Conservation (phyloP, 1,284 basidiomycete genomes). For the Sporisorium exsertum region DNA sequence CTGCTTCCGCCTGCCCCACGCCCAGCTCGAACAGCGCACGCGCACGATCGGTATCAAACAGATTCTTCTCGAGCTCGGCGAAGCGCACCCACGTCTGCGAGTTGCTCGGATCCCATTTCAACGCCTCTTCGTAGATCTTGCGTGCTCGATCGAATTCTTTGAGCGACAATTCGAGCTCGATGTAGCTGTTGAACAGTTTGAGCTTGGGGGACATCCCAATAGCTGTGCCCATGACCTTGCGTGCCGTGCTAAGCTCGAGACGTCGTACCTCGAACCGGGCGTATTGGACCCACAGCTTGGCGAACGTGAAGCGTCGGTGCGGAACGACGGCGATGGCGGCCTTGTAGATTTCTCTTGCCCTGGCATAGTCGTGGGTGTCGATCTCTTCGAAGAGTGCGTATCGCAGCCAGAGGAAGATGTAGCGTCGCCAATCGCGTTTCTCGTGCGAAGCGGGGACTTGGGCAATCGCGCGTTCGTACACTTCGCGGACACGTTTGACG, state of each 20-base stretch:
- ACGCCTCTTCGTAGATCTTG: slow-evolving; percentile 90
- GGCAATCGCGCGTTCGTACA: slow-evolving; percentile 96
- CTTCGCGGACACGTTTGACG: slow-evolving; percentile 80
- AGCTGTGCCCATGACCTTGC: slow-evolving; percentile 88
- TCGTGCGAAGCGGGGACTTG: slow-evolving; percentile 89
- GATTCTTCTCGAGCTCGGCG: slow-evolving; percentile 90
- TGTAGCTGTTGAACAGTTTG: slow-evolving; percentile 69
- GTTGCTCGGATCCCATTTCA: slow-evolving; percentile 71
- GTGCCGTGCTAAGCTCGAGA: slow-evolving; percentile 83
- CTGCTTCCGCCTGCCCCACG: slow-evolving; percentile 76
- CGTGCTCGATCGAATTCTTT: slow-evolving; percentile 92
- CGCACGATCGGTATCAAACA: slow-evolving; percentile 90
- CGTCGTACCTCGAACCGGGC: slow-evolving; percentile 91
- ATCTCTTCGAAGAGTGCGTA: slow-evolving; percentile 98
- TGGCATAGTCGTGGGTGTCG: slow-evolving; percentile 87
- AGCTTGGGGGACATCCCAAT: slow-evolving; percentile 98
- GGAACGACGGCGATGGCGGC: slow-evolving; percentile 89
- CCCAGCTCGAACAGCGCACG: slow-evolving; percentile 96
- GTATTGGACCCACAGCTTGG: slow-evolving; percentile 81
- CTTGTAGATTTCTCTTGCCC: slow-evolving; percentile 90
- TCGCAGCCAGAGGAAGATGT: slow-evolving; percentile 95
- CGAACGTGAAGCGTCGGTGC: slow-evolving; percentile 96
- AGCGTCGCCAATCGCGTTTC: slow-evolving; percentile 82
- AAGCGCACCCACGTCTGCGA: slow-evolving; percentile 86
- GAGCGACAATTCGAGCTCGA: slow-evolving; percentile 64